Base-by-base conservation (phyloP, 176 grass and related monocot species). In the Ananas comosus region DNA sequence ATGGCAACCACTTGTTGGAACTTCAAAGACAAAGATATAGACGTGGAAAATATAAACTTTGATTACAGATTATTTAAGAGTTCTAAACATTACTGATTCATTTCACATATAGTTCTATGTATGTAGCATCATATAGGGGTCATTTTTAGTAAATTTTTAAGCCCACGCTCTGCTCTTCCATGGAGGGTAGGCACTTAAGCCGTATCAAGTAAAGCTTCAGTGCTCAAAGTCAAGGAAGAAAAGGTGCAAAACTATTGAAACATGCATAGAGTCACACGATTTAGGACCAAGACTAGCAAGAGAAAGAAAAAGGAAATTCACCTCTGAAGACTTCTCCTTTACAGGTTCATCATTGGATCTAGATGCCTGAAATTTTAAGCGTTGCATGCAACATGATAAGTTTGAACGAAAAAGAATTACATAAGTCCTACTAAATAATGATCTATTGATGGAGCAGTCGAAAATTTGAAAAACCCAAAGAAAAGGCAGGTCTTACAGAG, bases 241-340 rank as follows among this genome's bases (percentile, higher is more conserved):
- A 59, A 59, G 56, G 56, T 59, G 64, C 5, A 29, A 6, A 48
- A 66, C 9, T 42, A 42, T 42, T 42, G 33, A 42, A 42, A 42
- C 33, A 21, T 50, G 50, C n/a, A 59, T 22, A 12, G 49, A 33
- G 27, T 71, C 8, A 68, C 65, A 53, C 52, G 33, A n/a, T 48
- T 7, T 5, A 66, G 8, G 21, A 19, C 0, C 16, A 66, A 66
- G 64, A 13, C 11, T 7, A 66, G n/a, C 28, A 28, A 16, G 54
- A 56, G 11, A 13, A 47, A 53, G 54, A 24, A 22, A n/a, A 27
- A n/a, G 63, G 54, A 70, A 82, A 71, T 22, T 10, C 81, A 91
- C 91, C 91, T 88, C 86, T 48, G 72, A 69, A 10, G 80, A 53
- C 66, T 83, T 91, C 61, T 88, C 92, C 85, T 91, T 96, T 74